Evolutionary conservation across 257 asterid genomes (phyloP), one percentile per base, ranked within the genome.

Genomic region (Cinchona pubescens): DNA sequence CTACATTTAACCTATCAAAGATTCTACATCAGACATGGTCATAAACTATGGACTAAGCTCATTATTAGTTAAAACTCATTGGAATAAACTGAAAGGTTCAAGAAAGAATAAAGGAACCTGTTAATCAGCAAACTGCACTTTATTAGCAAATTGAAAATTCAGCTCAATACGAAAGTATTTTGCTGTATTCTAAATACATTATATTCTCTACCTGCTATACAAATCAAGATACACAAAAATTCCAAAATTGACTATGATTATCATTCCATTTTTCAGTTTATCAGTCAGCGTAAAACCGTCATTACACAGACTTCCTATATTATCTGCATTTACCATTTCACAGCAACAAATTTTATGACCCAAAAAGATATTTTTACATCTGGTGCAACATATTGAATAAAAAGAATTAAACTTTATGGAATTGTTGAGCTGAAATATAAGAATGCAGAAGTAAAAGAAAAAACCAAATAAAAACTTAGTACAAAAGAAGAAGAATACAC

Each of bases 401-500:
- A 16, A 49, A 49, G 25, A 23, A 19, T 51, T 0, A 51, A 4
- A 51, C 25, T 51, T 51, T 51, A 46, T 46, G 2, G 30, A 65
- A 65, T 29, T 1, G 18, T 30, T 37, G 38, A 34, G 21, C n/a
- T 63, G 69, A 35, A n/a, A 34, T 7, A 34, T 63, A 63, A 63
- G 46, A 13, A 34, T 5, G 9, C 14, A 23, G 3, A 32, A 30
- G 51, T 9, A 51, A 51, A 71, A n/a, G n/a, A n/a, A 10, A 0
- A 4, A 25, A 34, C 12, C 19, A 5, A 1, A 23, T 18, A 48
- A n/a, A 16, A 16, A 10, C 3, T 14, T 23, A 14, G 9, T 10
- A 23, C 1, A 27, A 66, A 14, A 53, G 9, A 14, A 18, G 67
- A 73, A 68, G 68, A 53, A 43, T n/a, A n/a, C 84, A 73, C 86